Base-by-base conservation (phyloP, 129 eudicot species). In the Chrysanthemum makinoi region DNA sequence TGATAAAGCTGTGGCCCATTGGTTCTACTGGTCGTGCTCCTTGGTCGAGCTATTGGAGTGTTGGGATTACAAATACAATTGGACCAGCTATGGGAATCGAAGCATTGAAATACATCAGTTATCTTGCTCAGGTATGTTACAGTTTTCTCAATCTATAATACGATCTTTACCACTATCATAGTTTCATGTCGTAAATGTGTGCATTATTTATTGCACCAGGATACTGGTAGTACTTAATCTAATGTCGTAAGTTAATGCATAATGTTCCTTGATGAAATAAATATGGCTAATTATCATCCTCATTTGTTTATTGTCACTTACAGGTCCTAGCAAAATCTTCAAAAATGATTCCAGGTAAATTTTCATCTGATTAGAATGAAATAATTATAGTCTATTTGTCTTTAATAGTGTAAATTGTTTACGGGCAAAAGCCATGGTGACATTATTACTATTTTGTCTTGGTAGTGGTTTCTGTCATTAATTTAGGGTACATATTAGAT, bases 81-180 rank as follows among this genome's bases (percentile, higher is more conserved):
- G 99, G 99, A 15, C 99, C 99, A 11, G 99, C 99, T 67, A 94
- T 94, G 99, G 98, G 98, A 12, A 94, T 94, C 65, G 97, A 90
- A 80, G 97, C 99, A 10, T 64, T 94, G 68, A 94, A 94, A 78
- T 94, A 94, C 77, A 94, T 90, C 58, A 94, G 99, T 75, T 94
- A 94, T 64, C 99, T 96, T 82, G 99, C 96, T 62, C 97, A 94
- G 97, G 99, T 68, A 71, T 64, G 63, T 80, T 43, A n/a, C 1
- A 2, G 6, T 15, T 62, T 64, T 76, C 17, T 30, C 17, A 12
- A 69, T 79, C 66, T 72, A n/a, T 14, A 4, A 11, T 7, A 4
- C 24, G 15, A 50, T 50, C n/a, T 61, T 61, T 28, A 28, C 44
- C 18, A 51, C 17, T 16, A 51, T 68, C 47, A 53, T 35, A 39